Evolutionary conservation across 495 filamentous ascomycete species (phyloP).

Genomic region (Glonium stellatum): DNA sequence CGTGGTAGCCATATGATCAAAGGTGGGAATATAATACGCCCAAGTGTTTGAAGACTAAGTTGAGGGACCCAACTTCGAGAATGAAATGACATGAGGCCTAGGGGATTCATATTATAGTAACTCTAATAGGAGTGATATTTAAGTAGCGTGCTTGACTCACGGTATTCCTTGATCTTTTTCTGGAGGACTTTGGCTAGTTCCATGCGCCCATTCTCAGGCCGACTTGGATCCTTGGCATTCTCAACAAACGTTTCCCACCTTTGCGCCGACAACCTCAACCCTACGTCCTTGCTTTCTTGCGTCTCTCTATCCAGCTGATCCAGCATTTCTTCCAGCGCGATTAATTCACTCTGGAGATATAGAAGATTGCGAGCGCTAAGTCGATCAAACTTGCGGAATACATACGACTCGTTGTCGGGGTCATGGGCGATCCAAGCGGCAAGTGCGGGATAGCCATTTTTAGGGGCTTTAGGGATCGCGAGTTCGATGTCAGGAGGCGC

Average conservation of each 20-base stretch:
- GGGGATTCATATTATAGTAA: not conserved
- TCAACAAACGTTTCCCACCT: slow-evolving; percentile 14
- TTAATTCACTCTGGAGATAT: slow-evolving; percentile 9
- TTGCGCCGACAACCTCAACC: slow-evolving; percentile 1
- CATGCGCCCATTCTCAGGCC: slow-evolving; percentile 1
- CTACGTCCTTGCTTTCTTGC: slow-evolving; percentile 1
- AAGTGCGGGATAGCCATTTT: slow-evolving; percentile 13
- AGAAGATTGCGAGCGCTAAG: slow-evolving; percentile 14
- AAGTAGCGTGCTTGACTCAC: not conserved
- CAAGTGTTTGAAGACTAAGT: no score
- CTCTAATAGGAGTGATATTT: not conserved
- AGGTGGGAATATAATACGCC: no score
- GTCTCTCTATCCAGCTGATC: slow-evolving; percentile 1
- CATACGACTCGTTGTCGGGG: slow-evolving; percentile 11
- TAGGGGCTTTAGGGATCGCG: not conserved
- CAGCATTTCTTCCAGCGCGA: slow-evolving; percentile 1
- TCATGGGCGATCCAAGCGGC: slow-evolving; percentile 14
- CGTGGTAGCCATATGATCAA: no score
- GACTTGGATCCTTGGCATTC: not conserved
- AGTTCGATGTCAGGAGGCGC: not conserved
- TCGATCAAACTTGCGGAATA: slow-evolving; percentile 11
- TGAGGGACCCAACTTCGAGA: no score
- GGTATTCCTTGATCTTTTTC: slow-evolving; percentile 4
- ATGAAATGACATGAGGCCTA: not conserved
- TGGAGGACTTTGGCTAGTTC: slow-evolving; percentile 1